These are phyloP conservation scores for Leccinellum rugosiceps DNA, from an alignment of 768 basidiomycete genomes.

Conservation along the genomic window DNA sequence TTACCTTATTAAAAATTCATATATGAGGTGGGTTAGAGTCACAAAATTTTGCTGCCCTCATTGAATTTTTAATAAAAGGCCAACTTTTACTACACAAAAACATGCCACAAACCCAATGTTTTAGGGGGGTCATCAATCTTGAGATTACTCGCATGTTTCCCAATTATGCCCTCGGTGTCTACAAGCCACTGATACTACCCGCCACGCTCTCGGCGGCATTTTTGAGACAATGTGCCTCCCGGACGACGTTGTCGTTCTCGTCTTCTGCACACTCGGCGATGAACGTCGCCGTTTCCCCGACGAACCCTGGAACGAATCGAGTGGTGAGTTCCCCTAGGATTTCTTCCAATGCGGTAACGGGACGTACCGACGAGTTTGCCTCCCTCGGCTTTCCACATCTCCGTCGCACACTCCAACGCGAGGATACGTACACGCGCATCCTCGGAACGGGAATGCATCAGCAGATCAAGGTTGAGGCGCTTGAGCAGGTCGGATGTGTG, in stretches of 20 bases:
- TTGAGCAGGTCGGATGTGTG: constrained; percentile 53
- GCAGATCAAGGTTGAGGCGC: constrained; percentile 72
- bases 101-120: too few relatives aligned
- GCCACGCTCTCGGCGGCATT: constrained; percentile 68
- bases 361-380: constrained; percentile 68
- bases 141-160: too few relatives aligned
- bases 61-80: too few relatives aligned
- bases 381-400: constrained; percentile 77
- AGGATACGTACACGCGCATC: constrained; percentile 64
- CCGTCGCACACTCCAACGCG: constrained; percentile 63
- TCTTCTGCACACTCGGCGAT: constrained; percentile 87
- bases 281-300: constrained; percentile 79
- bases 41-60: too few relatives aligned
- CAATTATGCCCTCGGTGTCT: too few relatives aligned
- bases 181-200: constrained; percentile 47
- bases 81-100: too few relatives aligned
- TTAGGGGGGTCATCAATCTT: too few relatives aligned
- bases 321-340: not conserved
- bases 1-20: too few relatives aligned
- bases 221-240: constrained; percentile 64
- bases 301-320: constrained; percentile 52
- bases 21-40: too few relatives aligned
- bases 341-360: not conserved
- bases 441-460: constrained; percentile 90
- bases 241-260: constrained; percentile 80